Base-by-base conservation (phyloP, 2,329 filamentous ascomycete species). In the Penicillium paneum region DNA sequence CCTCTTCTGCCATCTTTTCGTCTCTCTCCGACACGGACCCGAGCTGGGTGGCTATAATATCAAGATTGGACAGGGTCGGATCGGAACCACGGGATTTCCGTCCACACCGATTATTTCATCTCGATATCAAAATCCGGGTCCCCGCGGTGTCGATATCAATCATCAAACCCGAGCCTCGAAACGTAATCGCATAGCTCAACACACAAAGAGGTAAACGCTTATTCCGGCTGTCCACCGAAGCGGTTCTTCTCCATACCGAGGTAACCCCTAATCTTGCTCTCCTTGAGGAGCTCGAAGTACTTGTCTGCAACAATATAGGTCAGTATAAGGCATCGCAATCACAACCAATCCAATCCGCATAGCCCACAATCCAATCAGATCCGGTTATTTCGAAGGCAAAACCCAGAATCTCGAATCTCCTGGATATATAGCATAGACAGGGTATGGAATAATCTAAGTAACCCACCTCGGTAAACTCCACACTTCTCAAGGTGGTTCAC, bases 401-500 rank as follows among this genome's bases (percentile, higher is more conserved):
- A 10, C 10, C 13, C 45, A 38, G 4, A 29, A 31, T 2, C 1
- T 19, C 3, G 8, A 31, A 1, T 15, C 6, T 8, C n/a, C 11
- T 12, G 26, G 3, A 50, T 17, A 26, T 31, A 8, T 2, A 10
- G 5, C 5, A 3, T 28, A n/a, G 8, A 32, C 11, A 11, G 34
- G 15, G 28, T 3, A n/a, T 1, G 13, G 12, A 39, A 39, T 7
- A 5, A 8, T 1, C 39, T 49, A 52, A 47, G 35, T 54, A 45
- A 73, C 80, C 69, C 71, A 87, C 84, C 84, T 81, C 84, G 79
- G 74, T 87, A 73, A 68, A 79, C 78, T 63, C 83, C 84, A 68
- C 84, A 87, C 74, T 86, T 87, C 79, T 87, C 83, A 65, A 87
- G 71, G 71, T 87, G 84, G 67, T 87, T 87, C 50, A 86, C 83